Evolutionary conservation across 75 land plant genomes (phyloP).

Genomic region (Picea sitchensis): DNA sequence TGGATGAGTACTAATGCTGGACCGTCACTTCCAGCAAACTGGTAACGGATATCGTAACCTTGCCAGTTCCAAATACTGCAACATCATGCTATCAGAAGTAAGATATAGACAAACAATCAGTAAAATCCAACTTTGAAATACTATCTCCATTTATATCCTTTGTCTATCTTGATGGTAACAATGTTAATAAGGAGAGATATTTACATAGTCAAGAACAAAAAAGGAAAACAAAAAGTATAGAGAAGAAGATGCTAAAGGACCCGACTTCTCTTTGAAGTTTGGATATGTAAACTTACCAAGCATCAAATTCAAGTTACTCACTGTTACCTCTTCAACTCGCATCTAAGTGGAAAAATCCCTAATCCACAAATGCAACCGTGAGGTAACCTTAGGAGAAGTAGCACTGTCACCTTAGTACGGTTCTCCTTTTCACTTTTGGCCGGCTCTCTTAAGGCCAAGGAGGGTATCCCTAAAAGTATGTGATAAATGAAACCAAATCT

Average conservation of each 20-base stretch:
- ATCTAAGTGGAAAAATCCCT: too few relatives aligned
- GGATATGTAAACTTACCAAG: neutral
- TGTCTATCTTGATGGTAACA: neutral
- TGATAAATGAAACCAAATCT: too few relatives aligned
- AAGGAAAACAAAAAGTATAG: neutral
- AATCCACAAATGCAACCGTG: too few relatives aligned
- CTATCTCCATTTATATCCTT: neutral
- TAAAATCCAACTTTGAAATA: neutral
- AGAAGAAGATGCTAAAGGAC: neutral
- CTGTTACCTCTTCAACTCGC: too few relatives aligned
- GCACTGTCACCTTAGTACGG: too few relatives aligned
- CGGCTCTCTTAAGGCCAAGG: too few relatives aligned
- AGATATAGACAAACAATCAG: neutral
- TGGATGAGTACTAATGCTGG: constrained; percentile 89
- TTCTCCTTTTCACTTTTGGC: too few relatives aligned
- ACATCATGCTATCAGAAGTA: constrained; percentile 5
- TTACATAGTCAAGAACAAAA: neutral
- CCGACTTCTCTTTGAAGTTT: neutral
- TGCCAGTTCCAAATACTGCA: constrained; percentile 91
- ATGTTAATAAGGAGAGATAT: neutral
- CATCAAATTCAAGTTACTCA: too few relatives aligned
- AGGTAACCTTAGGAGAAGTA: too few relatives aligned
- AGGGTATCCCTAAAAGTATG: too few relatives aligned
- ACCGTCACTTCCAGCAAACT: constrained; percentile 67
- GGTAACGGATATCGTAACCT: constrained; percentile 86